phyloP scores from a whole-genome alignment of 2,329 filamentous ascomycete genomes.

The Thelonectria blattea region DNA sequence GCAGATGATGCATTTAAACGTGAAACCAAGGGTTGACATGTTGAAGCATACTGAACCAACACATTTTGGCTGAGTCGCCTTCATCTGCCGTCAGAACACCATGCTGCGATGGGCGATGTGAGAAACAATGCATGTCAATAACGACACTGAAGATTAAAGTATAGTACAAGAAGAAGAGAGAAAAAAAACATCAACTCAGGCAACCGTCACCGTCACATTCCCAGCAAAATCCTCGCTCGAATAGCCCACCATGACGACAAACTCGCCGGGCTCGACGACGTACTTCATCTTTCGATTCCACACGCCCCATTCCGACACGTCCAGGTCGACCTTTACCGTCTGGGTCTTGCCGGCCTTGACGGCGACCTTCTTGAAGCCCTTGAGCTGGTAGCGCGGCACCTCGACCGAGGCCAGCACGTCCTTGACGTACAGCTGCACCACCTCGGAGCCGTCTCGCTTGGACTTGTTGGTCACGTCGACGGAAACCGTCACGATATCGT shows the following conservation, averaged over 20 bases:
- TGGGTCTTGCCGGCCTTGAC: constrained; percentile 65
- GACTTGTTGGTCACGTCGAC: constrained; percentile 68
- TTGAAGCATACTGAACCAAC: no score
- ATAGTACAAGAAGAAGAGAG: background rate
- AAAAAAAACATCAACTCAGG: constrained; percentile 1
- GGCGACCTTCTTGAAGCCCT: constrained; percentile 70
- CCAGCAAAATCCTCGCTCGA: constrained; percentile 62
- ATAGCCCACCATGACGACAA: constrained; percentile 66
- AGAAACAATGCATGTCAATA: no score
- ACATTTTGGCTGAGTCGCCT: no score
- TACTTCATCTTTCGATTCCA: constrained; percentile 71
- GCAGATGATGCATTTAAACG: no score
- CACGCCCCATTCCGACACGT: constrained; percentile 63
- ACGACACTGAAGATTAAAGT: background rate
- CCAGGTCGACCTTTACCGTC: constrained; percentile 55
- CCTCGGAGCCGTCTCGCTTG: constrained; percentile 65
- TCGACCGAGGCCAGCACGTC: constrained; percentile 67
- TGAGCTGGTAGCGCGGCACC: constrained; percentile 68
- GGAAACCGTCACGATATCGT: constrained; percentile 62
- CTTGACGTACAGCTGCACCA: constrained; percentile 71
- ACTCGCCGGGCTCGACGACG: constrained; percentile 75
- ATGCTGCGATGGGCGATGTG: no score
- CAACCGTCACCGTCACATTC: constrained; percentile 62
- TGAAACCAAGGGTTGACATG: no score
- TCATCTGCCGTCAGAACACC: no score